Base-by-base conservation (phyloP, 2,329 filamentous ascomycete species). In the Neurospora sp. region DNA sequence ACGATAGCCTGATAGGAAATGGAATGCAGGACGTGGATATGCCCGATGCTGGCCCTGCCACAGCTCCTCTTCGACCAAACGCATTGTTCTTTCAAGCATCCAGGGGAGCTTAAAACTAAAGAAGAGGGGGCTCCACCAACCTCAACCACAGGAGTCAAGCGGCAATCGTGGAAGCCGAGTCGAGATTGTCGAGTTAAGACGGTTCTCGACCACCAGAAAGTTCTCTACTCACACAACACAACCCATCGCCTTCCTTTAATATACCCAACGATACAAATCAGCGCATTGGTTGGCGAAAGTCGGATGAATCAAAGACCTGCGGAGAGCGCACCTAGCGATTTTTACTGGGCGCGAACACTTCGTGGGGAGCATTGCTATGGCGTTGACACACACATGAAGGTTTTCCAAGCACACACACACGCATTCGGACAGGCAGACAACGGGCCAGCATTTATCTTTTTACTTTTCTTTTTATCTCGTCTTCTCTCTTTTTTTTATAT, bases 31-130 rank as follows among this genome's bases (percentile, higher is more conserved):
- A 88, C 69, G 80, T 88, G 38, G 83, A 85, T 28, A 88, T 88
- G 86, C 77, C 81, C 46, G 87, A 89, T 72, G 85, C 83, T 28
- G 84, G 84, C 6, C 84, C 86, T 7, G 85, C 85, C 9, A 86
- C 85, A 2, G 86, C 86, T 9, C 84, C 86, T 15, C 78, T 85
- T 19, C 82, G 82, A 70, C 81, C 80, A 67, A 83, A 81, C 74
- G 79, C 81, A 39, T 83, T 82, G 0, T 87, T 87, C 74, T 86
- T 87, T 76, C 43, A 69, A 43, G 66, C 52, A 33, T 62, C 52
- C 23, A 62, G 52, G 7, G 46, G 52, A 15, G 52, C 52, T 33
- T 62, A 28, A 17, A 5, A 4, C 4, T 28, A 15, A 33, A 10
- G 15, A 62, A 13, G 52, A n/a, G 28, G 52, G 52, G 15, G 11